Evolutionary conservation across 331 rosid genomes (phyloP).

Genomic region (Acacia concinna): DNA sequence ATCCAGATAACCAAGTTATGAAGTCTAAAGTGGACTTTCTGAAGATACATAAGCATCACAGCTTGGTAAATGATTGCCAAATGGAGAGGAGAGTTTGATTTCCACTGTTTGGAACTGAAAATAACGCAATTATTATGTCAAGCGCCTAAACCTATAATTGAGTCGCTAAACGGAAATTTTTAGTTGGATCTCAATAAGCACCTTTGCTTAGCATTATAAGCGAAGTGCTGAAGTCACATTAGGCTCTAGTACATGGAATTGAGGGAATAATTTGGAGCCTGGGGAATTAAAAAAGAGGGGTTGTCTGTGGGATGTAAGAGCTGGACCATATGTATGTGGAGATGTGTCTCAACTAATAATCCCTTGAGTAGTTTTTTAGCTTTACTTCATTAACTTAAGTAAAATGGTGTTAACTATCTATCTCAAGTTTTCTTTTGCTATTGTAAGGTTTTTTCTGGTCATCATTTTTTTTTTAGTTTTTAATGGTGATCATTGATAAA

Average conservation of each 20-base stretch:
- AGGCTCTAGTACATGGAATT: background rate
- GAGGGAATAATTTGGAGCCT: background rate
- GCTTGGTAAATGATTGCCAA: background rate
- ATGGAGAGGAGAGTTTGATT: background rate
- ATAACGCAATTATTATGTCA: background rate
- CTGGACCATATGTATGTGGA: background rate
- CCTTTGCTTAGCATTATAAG: background rate
- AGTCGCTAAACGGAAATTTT: background rate
- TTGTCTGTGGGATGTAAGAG: background rate
- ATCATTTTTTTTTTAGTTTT: background rate
- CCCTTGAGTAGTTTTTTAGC: background rate
- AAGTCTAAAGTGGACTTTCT: background rate
- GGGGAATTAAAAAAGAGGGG: background rate
- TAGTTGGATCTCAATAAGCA: background rate
- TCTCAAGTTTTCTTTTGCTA: background rate
- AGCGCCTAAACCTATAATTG: background rate
- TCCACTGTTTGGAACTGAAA: background rate
- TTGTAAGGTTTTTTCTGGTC: slow-evolving; percentile 2
- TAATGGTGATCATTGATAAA: background rate
- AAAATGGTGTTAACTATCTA: background rate
- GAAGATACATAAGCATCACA: background rate
- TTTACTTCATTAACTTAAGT: background rate
- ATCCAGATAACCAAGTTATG: background rate
- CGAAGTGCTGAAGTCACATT: background rate
- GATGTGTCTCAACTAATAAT: background rate